Base-by-base conservation (phyloP, 805 yeast genomes). In the Candida wancherniae region DNA sequence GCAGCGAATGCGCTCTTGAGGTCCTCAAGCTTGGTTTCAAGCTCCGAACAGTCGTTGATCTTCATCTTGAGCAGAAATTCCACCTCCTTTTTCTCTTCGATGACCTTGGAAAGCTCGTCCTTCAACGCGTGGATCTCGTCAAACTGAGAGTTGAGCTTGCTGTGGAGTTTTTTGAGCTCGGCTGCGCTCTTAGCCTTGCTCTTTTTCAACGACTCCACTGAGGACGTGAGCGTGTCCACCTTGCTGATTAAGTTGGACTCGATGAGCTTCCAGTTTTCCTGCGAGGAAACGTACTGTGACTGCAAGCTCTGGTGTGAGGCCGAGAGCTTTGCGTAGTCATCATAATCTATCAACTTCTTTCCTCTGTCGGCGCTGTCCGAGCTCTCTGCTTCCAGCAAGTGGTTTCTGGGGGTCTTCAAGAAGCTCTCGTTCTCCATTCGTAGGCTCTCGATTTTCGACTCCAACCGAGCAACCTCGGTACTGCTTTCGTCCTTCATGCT, bases 261-360 rank as follows among this genome's bases (percentile, higher is more conserved):
- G 24, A 86, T 77, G 12, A 77, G 62, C 34, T 81, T 79, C 94
- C 95, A 85, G 52, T 81, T 84, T 40, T 80, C 85, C 34, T 80
- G 80, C 0, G 90, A 82, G 10, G 78, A 70, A 6, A 83, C 71
- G 42, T 84, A 80, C 52, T 87, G 92, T 3, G 73, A 61, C 47
- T 82, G 87, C 13, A 84, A 49, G 10, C 69, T 58, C 25, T 71
- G 75, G 42, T 79, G 77, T 23, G 73, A 69, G 19, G 65, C 61
- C 6, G 62, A 44, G 15, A 71, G 40, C 41, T 65, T 69, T 18
- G 64, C 52, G 32, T 56, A 68, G 9, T 67, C 66, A n/a, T 59
- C 65, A 28, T 63, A 67, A 22, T 58, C 61, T 4, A 51, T 42
- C 8, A 37, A 29, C 13, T 62, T 56, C 7, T 29, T 15, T 10